Conservation (phyloP, 2,329 filamentous ascomycete genomes). For the Cryphonectria carpinicola region DNA sequence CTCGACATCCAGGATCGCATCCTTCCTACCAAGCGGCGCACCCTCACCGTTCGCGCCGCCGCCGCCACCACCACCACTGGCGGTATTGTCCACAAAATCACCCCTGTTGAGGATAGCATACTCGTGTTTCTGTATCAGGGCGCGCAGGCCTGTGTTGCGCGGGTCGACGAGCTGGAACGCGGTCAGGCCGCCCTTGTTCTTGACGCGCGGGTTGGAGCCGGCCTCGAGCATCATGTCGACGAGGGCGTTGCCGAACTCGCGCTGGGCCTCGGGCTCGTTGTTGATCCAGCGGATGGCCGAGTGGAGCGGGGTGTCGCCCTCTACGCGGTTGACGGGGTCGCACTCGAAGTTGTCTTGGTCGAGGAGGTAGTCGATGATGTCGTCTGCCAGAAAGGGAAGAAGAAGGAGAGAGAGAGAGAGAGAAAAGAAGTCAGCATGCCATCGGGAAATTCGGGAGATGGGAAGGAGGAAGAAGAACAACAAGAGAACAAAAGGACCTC, state of each 20-base stretch:
- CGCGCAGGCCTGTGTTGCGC: constrained; percentile 62
- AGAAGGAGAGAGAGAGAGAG: neutral
- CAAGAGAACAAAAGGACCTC: neutral
- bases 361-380: constrained; percentile 79
- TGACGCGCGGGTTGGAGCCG: constrained; percentile 60
- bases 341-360: constrained; percentile 86
- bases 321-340: constrained; percentile 72
- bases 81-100: constrained; percentile 54
- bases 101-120: constrained; percentile 63
- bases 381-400: constrained; percentile 54
- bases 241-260: constrained; percentile 66
- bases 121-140: constrained; percentile 71
- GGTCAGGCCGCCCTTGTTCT: constrained; percentile 75
- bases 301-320: constrained; percentile 81
- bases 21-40: constrained; percentile 30
- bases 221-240: constrained; percentile 84
- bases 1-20: constrained; percentile 41
- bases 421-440: no score
- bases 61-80: constrained; percentile 29
- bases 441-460: no score
- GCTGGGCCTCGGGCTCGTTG: constrained; percentile 64
- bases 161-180: constrained; percentile 76
- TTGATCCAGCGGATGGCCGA: constrained; percentile 79
- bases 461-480: neutral
- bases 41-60: constrained; percentile 29